Percentiles rank a stretch among this genome's conserved stretches.
These are phyloP conservation scores for Ceratocystis papillata DNA, from an alignment of 2,329 filamentous ascomycete genomes.

Conservation along the genomic window DNA sequence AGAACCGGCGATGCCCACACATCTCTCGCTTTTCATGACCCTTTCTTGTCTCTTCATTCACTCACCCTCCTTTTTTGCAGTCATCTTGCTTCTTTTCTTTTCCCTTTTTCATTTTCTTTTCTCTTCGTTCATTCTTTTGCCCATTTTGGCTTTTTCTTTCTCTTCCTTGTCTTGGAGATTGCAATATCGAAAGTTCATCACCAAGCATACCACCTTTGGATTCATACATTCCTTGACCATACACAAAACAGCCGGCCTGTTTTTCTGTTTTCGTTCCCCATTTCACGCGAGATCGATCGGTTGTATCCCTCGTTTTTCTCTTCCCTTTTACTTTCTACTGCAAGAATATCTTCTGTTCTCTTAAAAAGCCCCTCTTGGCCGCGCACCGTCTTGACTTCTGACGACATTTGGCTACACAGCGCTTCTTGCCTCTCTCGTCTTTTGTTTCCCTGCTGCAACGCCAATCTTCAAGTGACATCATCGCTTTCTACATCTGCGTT, in stretches of 20 bases:
- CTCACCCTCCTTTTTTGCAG: constrained; percentile 9
- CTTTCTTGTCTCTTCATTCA: background rate
- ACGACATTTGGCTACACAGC: background rate
- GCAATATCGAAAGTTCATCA: background rate
- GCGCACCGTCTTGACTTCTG: background rate
- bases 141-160: constrained; percentile 14
- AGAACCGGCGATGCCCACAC: constrained; percentile 8
- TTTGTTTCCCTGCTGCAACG: background rate
- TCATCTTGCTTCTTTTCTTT: constrained; percentile 16
- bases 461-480: background rate
- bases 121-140: constrained; percentile 1
- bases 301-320: background rate
- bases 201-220: background rate
- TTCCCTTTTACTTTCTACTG: background rate
- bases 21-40: background rate
- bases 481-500: background rate
- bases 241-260: constrained; percentile 3
- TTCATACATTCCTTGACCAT: constrained; percentile 6
- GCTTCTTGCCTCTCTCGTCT: background rate
- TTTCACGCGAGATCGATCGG: constrained; percentile 10
- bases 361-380: constrained; percentile 2
- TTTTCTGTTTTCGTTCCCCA: constrained; percentile 1
- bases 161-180: background rate
- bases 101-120: constrained; percentile 2
- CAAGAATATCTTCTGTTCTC: background rate